Evolutionary conservation across 1,284 basidiomycete species (phyloP).

Genomic region (Cutaneotrichosporon cyanovorans): DNA sequence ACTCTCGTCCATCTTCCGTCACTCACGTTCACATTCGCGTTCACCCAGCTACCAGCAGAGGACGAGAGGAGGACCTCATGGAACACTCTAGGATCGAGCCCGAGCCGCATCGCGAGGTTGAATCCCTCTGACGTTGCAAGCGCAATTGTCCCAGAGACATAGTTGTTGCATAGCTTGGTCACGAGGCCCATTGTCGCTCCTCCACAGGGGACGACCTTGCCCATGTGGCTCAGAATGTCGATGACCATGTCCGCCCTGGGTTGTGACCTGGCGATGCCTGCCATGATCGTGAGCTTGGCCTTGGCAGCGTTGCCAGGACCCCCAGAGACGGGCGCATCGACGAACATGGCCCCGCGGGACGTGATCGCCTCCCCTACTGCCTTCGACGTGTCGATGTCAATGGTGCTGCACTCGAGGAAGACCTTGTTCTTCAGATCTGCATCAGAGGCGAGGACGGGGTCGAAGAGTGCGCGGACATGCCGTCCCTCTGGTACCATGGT

Average conservation of each 20-base stretch:
- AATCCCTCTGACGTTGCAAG: constrained; percentile 11
- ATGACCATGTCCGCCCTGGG: not conserved
- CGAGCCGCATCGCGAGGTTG: constrained; percentile 12
- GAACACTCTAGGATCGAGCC: constrained; percentile 7
- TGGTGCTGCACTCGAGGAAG: constrained; percentile 9
- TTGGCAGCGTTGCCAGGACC: constrained; percentile 2
- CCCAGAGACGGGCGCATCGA: constrained; percentile 12
- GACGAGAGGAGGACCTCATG: not conserved
- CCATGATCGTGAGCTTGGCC: constrained; percentile 8
- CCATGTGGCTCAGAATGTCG: constrained; percentile 2
- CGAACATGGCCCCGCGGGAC: constrained; percentile 1
- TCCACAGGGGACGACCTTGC: constrained; percentile 9
- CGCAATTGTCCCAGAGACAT: constrained; percentile 12
- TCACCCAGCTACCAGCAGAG: constrained; percentile 9
- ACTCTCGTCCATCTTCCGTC: not conserved
- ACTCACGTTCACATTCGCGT: constrained; percentile 5
- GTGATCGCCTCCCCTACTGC: not conserved
- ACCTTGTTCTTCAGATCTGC: constrained; percentile 3
- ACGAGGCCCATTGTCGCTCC: constrained; percentile 9
- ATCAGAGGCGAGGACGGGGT: not conserved
- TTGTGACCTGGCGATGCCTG: constrained; percentile 1
- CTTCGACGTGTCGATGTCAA: constrained; percentile 5
- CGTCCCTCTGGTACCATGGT: constrained; percentile 7
- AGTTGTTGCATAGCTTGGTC: constrained; percentile 12
- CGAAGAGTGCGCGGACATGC: constrained; percentile 4